These are phyloP conservation scores for Cladosporium austrohemisphaericum DNA, from an alignment of 2,329 filamentous ascomycete species.

Conservation along the genomic window DNA sequence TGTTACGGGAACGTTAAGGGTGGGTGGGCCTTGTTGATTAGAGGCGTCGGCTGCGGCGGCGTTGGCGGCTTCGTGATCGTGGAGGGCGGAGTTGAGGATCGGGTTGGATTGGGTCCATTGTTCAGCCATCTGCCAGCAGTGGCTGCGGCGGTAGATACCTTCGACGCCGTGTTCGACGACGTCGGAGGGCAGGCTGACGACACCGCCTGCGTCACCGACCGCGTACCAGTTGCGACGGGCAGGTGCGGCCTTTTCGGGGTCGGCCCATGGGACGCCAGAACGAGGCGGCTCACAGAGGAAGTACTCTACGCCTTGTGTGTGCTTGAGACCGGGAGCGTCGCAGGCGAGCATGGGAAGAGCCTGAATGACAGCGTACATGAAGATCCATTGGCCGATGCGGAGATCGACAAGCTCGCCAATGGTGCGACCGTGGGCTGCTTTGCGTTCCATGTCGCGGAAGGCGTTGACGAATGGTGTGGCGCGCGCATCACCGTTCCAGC, in stretches of 20 bases:
- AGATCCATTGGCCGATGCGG: conserved; percentile 74
- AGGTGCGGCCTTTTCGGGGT: conserved; percentile 53
- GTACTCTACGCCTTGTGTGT: conserved; percentile 71
- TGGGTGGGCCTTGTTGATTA: conserved; percentile 16
- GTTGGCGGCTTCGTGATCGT: conserved; percentile 27
- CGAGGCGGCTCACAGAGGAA: conserved; percentile 75
- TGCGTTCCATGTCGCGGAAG: conserved; percentile 68
- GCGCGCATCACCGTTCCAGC: conserved; percentile 73
- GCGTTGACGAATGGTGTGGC: conserved; percentile 62
- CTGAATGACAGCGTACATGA: conserved; percentile 74
- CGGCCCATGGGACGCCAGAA: conserved; percentile 68
- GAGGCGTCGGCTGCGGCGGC: conserved; percentile 2
- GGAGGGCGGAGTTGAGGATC: conserved; percentile 29
- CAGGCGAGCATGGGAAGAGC: conserved; percentile 73
- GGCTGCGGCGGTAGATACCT: conserved; percentile 63
- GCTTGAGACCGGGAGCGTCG: conserved; percentile 67
- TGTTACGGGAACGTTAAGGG: background rate
- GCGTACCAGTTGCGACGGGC: conserved; percentile 67
- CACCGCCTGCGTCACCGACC: conserved; percentile 61
- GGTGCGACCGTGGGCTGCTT: conserved; percentile 61
- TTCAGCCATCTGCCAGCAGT: conserved; percentile 64
- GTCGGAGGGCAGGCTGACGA: conserved; percentile 61
- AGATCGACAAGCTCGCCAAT: conserved; percentile 67
- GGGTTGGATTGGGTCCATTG: conserved; percentile 53
- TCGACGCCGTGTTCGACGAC: conserved; percentile 64